A percentile compares a stretch with the other conserved stretches of the same genome.
These are phyloP conservation scores for Sphaerobolus stellatus DNA, from an alignment of 1,284 basidiomycete genomes.

Conservation along the genomic window DNA sequence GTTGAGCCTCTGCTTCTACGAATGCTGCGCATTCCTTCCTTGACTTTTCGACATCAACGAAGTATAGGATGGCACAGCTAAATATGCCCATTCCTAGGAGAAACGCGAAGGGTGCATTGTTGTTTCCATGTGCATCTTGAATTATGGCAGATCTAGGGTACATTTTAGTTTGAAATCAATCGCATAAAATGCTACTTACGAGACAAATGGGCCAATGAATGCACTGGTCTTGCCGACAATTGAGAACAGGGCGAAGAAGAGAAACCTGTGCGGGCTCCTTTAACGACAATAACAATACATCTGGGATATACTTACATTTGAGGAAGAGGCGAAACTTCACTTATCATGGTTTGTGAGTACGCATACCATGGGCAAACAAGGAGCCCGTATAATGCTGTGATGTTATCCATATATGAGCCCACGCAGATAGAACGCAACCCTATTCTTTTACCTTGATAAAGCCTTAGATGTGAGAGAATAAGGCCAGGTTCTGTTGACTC, in stretches of 20 bases:
- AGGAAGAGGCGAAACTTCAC: constrained; percentile 73
- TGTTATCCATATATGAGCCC: constrained; percentile 27
- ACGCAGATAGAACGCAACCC: constrained; percentile 8
- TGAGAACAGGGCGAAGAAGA: constrained; percentile 78
- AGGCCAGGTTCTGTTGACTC: not conserved
- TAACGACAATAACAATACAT: constrained; percentile 15
- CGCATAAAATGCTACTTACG: constrained; percentile 30
- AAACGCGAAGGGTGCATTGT: constrained; percentile 82
- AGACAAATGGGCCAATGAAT: constrained; percentile 81
- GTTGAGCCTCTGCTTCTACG: constrained; percentile 53
- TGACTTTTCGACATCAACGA: constrained; percentile 72
- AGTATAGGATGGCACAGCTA: constrained; percentile 63
- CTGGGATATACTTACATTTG: constrained; percentile 54
- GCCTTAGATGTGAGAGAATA: constrained; percentile 7
- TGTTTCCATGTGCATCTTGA: constrained; percentile 65
- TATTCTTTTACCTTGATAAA: constrained; percentile 7
- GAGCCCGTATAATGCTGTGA: constrained; percentile 63
- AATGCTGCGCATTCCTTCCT: constrained; percentile 65
- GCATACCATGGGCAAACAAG: constrained; percentile 86
- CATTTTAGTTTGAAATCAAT: constrained; percentile 20
- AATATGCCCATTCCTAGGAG: constrained; percentile 64
- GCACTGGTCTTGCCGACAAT: constrained; percentile 78
- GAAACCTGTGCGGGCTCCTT: constrained; percentile 47
- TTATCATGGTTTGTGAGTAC: constrained; percentile 82
- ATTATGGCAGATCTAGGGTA: constrained; percentile 57